A percentile compares a stretch with the other conserved stretches of the same genome.
Conservation (phyloP, 148 eudicot genomes). For the Persicaria tinctoria region DNA sequence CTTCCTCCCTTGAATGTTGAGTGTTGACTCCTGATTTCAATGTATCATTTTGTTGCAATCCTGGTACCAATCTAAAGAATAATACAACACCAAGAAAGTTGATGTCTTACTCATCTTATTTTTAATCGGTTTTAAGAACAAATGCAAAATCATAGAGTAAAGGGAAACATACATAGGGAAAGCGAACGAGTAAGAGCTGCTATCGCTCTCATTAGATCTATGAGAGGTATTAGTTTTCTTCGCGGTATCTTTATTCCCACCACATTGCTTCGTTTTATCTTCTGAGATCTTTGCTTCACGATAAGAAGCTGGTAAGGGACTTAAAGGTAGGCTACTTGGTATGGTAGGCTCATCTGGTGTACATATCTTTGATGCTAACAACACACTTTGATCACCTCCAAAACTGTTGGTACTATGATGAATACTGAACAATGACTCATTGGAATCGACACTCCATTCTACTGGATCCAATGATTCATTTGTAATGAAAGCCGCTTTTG, state of each 20-base stretch:
- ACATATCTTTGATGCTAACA: conserved; percentile 10
- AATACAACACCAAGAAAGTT: not conserved
- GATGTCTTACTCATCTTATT: not conserved
- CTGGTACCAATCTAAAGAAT: not conserved
- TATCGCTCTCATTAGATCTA: conserved; percentile 25
- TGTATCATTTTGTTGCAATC: not conserved
- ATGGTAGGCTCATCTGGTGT: conserved; percentile 14
- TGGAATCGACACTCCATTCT: conserved; percentile 27
- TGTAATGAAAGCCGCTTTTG: conserved; percentile 15
- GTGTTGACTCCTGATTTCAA: not conserved
- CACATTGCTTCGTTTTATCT: not conserved
- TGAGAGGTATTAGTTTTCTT: conserved; percentile 18
- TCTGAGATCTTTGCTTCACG: not conserved
- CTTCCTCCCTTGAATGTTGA: not conserved
- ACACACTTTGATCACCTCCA: conserved; percentile 16
- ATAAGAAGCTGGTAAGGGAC: not conserved
- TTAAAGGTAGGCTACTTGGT: not conserved
- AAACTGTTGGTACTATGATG: conserved; percentile 21
- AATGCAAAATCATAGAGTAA: not conserved
- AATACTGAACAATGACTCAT: conserved; percentile 32
- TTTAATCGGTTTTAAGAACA: not conserved
- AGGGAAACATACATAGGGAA: conserved; percentile 32
- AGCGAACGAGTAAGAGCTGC: conserved; percentile 27
- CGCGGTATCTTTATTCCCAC: not conserved
- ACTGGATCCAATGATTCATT: conserved; percentile 18